These are phyloP conservation scores for Striga hermonthica DNA, from an alignment of 305 asterid species.

Conservation along the genomic window DNA sequence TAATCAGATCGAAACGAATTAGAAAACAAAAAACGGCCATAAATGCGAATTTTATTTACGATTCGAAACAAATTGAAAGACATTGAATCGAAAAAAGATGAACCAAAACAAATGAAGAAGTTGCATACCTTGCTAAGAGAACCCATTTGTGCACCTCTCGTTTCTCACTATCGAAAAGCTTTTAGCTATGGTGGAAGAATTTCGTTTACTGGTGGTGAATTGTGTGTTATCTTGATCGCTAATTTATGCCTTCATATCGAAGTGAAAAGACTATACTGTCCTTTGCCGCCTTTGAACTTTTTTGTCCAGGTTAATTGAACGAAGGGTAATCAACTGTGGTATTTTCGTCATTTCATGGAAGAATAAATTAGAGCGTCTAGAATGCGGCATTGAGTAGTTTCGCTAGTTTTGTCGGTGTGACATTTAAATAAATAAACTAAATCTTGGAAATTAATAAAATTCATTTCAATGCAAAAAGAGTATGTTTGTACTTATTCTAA, in stretches of 20 bases:
- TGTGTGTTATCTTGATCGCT: not conserved
- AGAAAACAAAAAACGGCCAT: not conserved
- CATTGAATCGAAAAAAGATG: not conserved
- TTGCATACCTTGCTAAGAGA: conserved; percentile 47
- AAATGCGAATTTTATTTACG: conserved; percentile 7
- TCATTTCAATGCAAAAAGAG: no score
- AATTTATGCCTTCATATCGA: not conserved
- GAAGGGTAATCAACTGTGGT: conserved; percentile 1
- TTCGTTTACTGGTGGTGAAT: conserved; percentile 21
- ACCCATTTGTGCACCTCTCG: conserved; percentile 38
- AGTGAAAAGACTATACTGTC: conserved; percentile 22
- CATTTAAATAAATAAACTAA: no score
- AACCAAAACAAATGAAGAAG: not conserved
- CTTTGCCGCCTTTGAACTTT: not conserved
- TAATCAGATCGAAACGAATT: not conserved
- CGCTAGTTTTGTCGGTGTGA: no score
- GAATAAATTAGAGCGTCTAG: no score
- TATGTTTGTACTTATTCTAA: not conserved
- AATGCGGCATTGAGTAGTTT: no score
- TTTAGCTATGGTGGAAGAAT: not conserved
- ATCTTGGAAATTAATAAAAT: no score
- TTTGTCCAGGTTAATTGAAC: conserved; percentile 39
- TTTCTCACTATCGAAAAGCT: conserved; percentile 4
- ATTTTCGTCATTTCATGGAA: conserved; percentile 27
- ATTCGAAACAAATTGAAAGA: not conserved